phyloP scores from a whole-genome alignment of 441 rosid genomes.

The Syzygium malaccense region DNA sequence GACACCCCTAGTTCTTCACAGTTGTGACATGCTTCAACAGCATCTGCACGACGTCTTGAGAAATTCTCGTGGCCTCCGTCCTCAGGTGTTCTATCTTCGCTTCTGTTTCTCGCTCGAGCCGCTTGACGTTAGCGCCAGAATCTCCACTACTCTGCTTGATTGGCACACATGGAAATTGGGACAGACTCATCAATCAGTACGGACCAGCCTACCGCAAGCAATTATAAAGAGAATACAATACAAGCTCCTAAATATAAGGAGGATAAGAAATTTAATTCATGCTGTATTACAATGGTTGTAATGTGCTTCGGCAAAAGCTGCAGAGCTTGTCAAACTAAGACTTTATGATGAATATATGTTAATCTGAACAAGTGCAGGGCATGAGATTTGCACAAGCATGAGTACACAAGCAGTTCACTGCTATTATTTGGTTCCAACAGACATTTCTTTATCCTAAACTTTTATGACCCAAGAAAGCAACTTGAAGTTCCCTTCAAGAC shows the following conservation, averaged over 20 bases:
- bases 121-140: conserved; percentile 84
- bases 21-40: conserved; percentile 65
- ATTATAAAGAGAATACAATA: neutral
- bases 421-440: neutral
- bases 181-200: neutral
- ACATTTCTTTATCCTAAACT: neutral
- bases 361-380: neutral
- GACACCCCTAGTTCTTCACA: conserved; percentile 42
- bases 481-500: neutral
- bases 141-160: conserved; percentile 68
- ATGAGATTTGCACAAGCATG: neutral
- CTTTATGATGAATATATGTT: neutral
- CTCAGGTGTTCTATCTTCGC: conserved; percentile 55
- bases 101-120: conserved; percentile 82
- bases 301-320: neutral
- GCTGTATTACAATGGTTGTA: neutral
- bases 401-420: neutral
- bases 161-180: neutral
- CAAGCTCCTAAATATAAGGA: neutral
- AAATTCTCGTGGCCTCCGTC: conserved; percentile 51
- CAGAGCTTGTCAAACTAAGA: neutral
- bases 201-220: neutral
- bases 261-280: neutral
- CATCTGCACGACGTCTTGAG: conserved; percentile 61
- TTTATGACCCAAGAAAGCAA: neutral